Percentiles rank a stretch among this genome's conserved stretches.
phyloP scores from a whole-genome alignment of 2,329 filamentous ascomycete species.

The Gliomastix tumulicola region DNA sequence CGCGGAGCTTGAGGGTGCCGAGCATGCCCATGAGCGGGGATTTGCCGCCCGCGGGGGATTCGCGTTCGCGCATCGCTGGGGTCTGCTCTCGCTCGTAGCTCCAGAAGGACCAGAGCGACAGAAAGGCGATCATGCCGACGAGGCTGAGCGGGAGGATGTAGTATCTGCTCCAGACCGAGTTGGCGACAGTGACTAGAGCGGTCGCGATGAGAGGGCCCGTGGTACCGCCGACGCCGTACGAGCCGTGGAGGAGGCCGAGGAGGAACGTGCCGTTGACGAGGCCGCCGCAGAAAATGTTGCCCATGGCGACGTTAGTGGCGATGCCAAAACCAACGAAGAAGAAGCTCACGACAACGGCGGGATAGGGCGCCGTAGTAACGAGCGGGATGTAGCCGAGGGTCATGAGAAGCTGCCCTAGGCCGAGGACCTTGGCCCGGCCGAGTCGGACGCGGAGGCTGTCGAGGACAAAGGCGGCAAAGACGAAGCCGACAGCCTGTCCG shows the following conservation, averaged over 20 bases:
- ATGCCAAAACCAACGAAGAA: conserved; percentile 58
- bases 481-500: conserved; percentile 69
- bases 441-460: conserved; percentile 55
- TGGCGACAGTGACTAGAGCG: conserved; percentile 53
- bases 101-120: conserved; percentile 62
- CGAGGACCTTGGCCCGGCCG: conserved; percentile 59
- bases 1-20: conserved; percentile 39
- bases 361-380: conserved; percentile 62
- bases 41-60: conserved; percentile 10
- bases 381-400: conserved; percentile 58
- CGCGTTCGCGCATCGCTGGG: conserved; percentile 24
- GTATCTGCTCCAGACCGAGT: conserved; percentile 61
- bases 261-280: conserved; percentile 45
- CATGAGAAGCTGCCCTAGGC: conserved; percentile 50
- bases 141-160: conserved; percentile 62
- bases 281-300: conserved; percentile 52
- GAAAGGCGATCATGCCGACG: conserved; percentile 45
- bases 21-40: conserved; percentile 34
- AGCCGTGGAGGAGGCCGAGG: conserved; percentile 59
- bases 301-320: conserved; percentile 48
- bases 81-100: conserved; percentile 56
- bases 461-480: conserved; percentile 63
- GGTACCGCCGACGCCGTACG: conserved; percentile 59
- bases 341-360: conserved; percentile 59
- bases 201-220: conserved; percentile 70